Evolutionary conservation across 345 rosid species (phyloP), one percentile per base, ranked within the genome.

Genomic region (Lagerstroemia speciosa): DNA sequence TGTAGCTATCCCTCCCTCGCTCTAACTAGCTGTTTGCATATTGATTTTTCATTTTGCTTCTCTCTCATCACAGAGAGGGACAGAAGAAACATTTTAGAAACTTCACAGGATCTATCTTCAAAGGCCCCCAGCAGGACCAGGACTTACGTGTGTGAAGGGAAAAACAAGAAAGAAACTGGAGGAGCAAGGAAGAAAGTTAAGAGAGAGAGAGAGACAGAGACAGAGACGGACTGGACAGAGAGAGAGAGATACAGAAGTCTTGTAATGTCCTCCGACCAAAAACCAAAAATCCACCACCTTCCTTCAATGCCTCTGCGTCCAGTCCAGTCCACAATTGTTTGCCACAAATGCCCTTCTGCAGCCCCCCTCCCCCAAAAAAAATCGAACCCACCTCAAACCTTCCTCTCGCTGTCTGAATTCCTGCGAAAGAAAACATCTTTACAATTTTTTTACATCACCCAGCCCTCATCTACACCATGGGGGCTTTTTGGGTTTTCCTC

Each of bases 251-350:
- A 6, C 12, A 24, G 73, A 53, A 20, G 20, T 33, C 20, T 14
- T 29, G 3, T 29, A 15, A 32, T 61, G 34, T 61, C 64, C 64
- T 61, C 38, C 38, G 31, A 78, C 84, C 82, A 74, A 85, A 81
- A 69, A 85, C 83, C 84, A 82, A 86, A 82, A 81, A 83, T 79
- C 81, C 90, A 83, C 81, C 81, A 85, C 83, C 71, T 67, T 70
- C 77, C 71, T 75, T 66, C 73, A 72, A 62, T 67, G 67, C 71
- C 63, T 65, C 50, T 58, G 53, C 58, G 31, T 52, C 69, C 41
- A 31, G 33, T 22, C 38, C 65, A 64, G 9, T 22, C 38, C 65
- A 64, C 8, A 20, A 8, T 64, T 24, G 67, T 14, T 37, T 65
- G 68, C 40, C 73, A 71, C 73, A 71, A 65, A n/a, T 65, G 8